A percentile compares a stretch with the other conserved stretches of the same genome.
These are phyloP conservation scores for Orbilia quercus DNA, from an alignment of 2,329 filamentous ascomycete species.

Conservation along the genomic window DNA sequence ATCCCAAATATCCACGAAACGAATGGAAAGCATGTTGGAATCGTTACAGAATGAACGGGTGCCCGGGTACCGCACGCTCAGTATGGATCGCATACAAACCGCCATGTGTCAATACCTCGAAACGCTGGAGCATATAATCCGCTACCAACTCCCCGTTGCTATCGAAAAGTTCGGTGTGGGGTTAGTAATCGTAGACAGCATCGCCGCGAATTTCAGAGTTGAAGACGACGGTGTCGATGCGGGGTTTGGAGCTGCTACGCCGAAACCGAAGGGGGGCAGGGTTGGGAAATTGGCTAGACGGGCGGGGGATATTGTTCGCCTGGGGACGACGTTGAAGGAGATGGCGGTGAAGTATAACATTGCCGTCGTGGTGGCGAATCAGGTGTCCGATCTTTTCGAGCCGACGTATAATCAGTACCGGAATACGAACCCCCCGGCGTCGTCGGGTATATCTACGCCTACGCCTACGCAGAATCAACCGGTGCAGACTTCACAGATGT, in stretches of 20 bases:
- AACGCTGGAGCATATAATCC: slow-evolving; percentile 92
- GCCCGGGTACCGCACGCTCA: slow-evolving; percentile 67
- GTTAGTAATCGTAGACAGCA: slow-evolving; percentile 86
- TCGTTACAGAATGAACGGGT: slow-evolving; percentile 66
- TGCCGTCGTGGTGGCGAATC: slow-evolving; percentile 91
- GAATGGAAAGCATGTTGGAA: slow-evolving; percentile 81
- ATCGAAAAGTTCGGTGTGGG: slow-evolving; percentile 80
- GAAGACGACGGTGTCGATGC: slow-evolving; percentile 72
- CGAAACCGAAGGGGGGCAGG: slow-evolving; percentile 53
- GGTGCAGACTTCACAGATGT: slow-evolving; percentile 3
- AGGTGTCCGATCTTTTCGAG: slow-evolving; percentile 88
- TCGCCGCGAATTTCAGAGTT: slow-evolving; percentile 94
- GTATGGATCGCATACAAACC: slow-evolving; percentile 80
- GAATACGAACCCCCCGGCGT: slow-evolving; percentile 25
- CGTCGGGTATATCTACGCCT: slow-evolving; percentile 27
- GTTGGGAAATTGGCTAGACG: slow-evolving; percentile 77
- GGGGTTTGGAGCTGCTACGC: slow-evolving; percentile 61
- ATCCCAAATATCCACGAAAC: slow-evolving; percentile 81
- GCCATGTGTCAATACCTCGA: slow-evolving; percentile 90
- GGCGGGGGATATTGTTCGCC: slow-evolving; percentile 78
- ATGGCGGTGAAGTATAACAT: slow-evolving; percentile 79
- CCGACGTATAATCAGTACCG: slow-evolving; percentile 38
- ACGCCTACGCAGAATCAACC: slow-evolving; percentile 26
- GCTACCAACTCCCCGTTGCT: slow-evolving; percentile 89
- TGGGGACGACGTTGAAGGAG: slow-evolving; percentile 79